Evolutionary conservation across 2,329 filamentous ascomycete species (phyloP).

Genomic region (Diaporthe aspalathi): DNA sequence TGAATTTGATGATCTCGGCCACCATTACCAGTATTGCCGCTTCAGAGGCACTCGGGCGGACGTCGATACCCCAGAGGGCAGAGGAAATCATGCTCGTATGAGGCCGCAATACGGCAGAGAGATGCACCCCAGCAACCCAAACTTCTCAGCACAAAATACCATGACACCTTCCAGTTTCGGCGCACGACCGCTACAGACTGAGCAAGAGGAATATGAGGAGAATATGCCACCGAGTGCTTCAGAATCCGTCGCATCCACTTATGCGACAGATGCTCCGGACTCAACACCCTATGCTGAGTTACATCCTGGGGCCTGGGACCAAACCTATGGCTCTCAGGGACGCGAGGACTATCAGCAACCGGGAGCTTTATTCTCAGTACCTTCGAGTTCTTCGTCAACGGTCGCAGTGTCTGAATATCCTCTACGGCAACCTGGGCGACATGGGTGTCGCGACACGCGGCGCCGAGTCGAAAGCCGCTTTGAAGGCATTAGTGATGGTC

Average conservation of each 20-base stretch:
- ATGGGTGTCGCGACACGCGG: no score
- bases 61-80: no score
- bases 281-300: neutral
- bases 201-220: neutral
- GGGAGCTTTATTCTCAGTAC: neutral
- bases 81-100: no score
- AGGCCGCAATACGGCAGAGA: neutral
- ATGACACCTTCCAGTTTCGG: neutral
- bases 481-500: neutral
- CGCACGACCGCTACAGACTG: neutral
- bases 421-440: no score
- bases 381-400: neutral
- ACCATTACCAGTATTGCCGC: fast-evolving
- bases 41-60: no score
- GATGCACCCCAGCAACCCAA: neutral
- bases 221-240: neutral
- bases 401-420: neutral
- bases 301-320: neutral
- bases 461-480: neutral
- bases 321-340: neutral
- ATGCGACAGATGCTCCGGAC: neutral
- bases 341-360: no score
- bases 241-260: neutral
- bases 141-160: neutral
- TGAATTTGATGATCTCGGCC: fast-evolving